Base-by-base conservation (phyloP, 495 filamentous ascomycete genomes). In the Podospora fimiseda region DNA sequence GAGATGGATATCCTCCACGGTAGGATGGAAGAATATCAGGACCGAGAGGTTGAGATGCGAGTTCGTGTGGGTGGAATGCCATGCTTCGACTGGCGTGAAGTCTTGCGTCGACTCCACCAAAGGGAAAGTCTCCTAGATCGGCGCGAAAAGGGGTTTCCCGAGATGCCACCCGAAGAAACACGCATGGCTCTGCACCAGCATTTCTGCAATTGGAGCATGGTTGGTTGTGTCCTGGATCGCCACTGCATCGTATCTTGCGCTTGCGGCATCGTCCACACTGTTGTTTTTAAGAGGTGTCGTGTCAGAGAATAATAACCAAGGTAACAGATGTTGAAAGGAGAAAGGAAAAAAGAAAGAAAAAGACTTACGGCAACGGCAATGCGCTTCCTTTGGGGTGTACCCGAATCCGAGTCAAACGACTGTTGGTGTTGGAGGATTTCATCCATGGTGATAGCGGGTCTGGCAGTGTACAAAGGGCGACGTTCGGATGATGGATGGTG, bases 211-310 rank as follows among this genome's bases (percentile, higher is more conserved):
- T 95, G 14, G 78, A 70, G 64, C 93, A 98, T 23, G 87, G 88
- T 19, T 74, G 72, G 9, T 84, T 87, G 63, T 88, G 78, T 21
- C 84, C 85, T 4, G 76, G 75, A 65, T 96, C 91, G 27, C 92
- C 93, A 55, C 88, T 95, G 72, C 93, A 98, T 64, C 89, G 87
- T 61, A 98, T 98, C 74, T 98, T 98, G 48, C 93, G 79, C 67
- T 90, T 90, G 45, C 93, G 84, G 65, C 93, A 98, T 54, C 93
- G 83, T 23, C 80, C 80, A 69, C 93, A 98, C 93, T 97, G 56
- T 55, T 38, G 9, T n/a, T n/a, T n/a, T n/a, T 36, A 16, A 50
- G 8, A 23, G 14, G 15, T 40, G 1, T 14, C 2, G 2, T 20
- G 51, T 55, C 45, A 64, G 56, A 43, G 2, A 15, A 3, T 23